Evolutionary conservation across 148 eudicot species (phyloP).

Genomic region (Talinum fruticosum): DNA sequence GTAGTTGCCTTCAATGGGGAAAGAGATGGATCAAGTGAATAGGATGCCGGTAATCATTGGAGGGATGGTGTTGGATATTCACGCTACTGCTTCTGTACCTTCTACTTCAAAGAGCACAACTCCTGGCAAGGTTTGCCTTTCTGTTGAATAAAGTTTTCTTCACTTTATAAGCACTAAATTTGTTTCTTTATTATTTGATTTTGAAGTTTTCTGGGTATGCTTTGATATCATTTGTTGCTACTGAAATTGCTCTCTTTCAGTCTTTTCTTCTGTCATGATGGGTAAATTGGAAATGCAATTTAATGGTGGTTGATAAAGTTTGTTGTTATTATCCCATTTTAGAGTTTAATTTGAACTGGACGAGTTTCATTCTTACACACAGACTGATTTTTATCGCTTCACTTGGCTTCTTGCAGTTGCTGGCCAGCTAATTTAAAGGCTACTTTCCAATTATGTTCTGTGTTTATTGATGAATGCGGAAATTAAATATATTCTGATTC

Average conservation of each 20-base stretch:
- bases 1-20: background rate
- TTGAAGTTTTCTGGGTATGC: background rate
- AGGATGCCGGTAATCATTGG: conserved; percentile 66
- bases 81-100: conserved; percentile 63
- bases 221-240: background rate
- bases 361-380: background rate
- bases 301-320: background rate
- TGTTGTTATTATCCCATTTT: background rate
- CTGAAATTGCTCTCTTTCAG: background rate
- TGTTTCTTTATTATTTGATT: background rate
- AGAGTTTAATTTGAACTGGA: background rate
- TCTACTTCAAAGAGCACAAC: conserved; percentile 60
- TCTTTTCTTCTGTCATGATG: background rate
- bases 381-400: background rate
- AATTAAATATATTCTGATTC: background rate
- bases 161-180: background rate
- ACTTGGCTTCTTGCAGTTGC: background rate
- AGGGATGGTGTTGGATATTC: conserved; percentile 93
- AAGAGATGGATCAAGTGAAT: conserved; percentile 23
- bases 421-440: too few relatives aligned
- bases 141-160: background rate
- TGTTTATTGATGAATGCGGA: background rate
- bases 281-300: background rate
- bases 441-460: background rate
- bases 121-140: conserved; percentile 72